phyloP scores from a whole-genome alignment of 2,329 filamentous ascomycete species.

The Metarhizium brunneum region DNA sequence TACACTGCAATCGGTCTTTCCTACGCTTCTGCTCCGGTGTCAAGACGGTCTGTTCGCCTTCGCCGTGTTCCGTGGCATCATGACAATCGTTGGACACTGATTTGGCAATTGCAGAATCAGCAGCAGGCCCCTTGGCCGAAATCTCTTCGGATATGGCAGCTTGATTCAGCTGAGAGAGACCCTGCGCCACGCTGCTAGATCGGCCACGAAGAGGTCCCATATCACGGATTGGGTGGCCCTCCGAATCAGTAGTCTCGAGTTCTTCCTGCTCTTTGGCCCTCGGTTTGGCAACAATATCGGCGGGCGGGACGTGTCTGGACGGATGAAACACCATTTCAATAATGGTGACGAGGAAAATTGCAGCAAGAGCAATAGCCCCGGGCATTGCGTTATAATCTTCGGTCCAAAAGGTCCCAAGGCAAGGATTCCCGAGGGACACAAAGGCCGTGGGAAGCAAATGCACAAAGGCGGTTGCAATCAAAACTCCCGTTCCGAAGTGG shows the following conservation, averaged over 20 bases:
- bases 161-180: conserved; percentile 20
- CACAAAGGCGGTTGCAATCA: conserved; percentile 69
- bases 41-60: conserved; percentile 13
- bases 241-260: background rate
- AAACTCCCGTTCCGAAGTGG: conserved; percentile 72
- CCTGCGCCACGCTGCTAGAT: conserved; percentile 23
- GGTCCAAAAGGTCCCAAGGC: conserved; percentile 68
- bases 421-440: conserved; percentile 51
- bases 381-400: conserved; percentile 67
- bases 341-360: conserved; percentile 68
- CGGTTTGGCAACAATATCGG: conserved; percentile 1
- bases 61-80: conserved; percentile 3
- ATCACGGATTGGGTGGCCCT: conserved; percentile 17
- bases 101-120: background rate
- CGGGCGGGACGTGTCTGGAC: conserved; percentile 20
- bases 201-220: conserved; percentile 25
- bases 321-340: conserved; percentile 63
- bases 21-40: conserved; percentile 47
- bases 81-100: background rate
- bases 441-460: conserved; percentile 63
- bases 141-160: conserved; percentile 4
- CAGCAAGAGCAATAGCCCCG: conserved; percentile 69
- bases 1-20: conserved; percentile 63
- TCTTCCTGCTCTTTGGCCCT: background rate
- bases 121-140: background rate